Base-by-base conservation (phyloP, 805 yeast genomes). In the Babjeviella inositovora region DNA sequence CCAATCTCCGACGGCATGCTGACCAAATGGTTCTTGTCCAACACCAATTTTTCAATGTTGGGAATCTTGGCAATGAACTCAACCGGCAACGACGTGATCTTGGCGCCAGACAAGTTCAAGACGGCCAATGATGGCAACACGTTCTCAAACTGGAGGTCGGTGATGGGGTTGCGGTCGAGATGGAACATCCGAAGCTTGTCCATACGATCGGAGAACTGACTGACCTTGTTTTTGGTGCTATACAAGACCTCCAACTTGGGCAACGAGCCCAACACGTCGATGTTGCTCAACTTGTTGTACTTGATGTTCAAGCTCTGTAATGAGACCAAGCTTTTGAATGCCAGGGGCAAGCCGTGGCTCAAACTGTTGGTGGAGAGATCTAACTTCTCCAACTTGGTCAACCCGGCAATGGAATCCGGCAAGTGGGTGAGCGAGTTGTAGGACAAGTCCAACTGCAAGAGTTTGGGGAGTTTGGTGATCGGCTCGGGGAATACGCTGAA, bases 11-110 rank as follows among this genome's bases (percentile, higher is more conserved):
- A 54, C 0, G 97, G 95, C 11, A 90, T 47, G 9, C 68, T 58
- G 6, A 77, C 77, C 33, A 90, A 55, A 39, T 79, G 90, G 39
- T 90, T 90, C 35, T 73, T 70, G 45, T 82, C 90, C 31, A 90
- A 47, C 14, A 69, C 70, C 32, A 90, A 48, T 28, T 68, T 75
- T 34, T 79, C 92, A 24, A 84, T 51, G 28, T 67, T 63, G 0
- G 77, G 66, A 19, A 84, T 54, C 32, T 58, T 62, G 6, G 57
- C 44, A 20, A 84, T 57, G 28, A 84, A 66, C 10, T 62, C 65
- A 6, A 65, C 57, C 1, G 85, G 74, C 14, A 90, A 53, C 5
- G 79, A 58, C 0, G 94, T 68, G 23, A 90, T 51, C 36, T 80
- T 82, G 2, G 94, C 95, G 38, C 76, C 77, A 7, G 79, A 68